A percentile compares a stretch with the other conserved stretches of the same genome.
phyloP scores from a whole-genome alignment of 495 filamentous ascomycete species.

The Podospora australis region DNA sequence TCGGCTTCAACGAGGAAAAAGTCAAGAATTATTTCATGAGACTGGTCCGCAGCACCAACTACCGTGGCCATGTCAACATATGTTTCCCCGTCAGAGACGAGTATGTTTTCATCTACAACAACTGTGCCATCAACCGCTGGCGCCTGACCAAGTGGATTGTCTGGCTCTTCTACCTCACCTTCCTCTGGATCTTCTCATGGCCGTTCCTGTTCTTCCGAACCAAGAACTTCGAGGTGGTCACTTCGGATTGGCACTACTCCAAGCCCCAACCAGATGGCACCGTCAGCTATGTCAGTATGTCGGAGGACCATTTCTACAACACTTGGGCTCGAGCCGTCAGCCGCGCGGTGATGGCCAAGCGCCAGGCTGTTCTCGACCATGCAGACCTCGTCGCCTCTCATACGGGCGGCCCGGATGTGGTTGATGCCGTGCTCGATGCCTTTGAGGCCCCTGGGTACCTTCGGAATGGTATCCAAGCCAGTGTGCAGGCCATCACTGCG shows the following conservation, averaged over 20 bases:
- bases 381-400: constrained; percentile 33
- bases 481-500: constrained; percentile 37
- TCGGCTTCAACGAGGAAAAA: constrained; percentile 43
- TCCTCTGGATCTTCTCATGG: constrained; percentile 58
- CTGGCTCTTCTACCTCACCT: constrained; percentile 54
- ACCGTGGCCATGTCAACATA: constrained; percentile 49
- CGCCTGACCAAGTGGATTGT: constrained; percentile 50
- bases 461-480: constrained; percentile 33
- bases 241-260: constrained; percentile 48
- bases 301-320: constrained; percentile 43
- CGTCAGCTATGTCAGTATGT: constrained; percentile 40
- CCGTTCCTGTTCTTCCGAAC: constrained; percentile 57
- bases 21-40: constrained; percentile 38
- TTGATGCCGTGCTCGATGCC: constrained; percentile 24
- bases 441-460: constrained; percentile 24
- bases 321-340: constrained; percentile 39
- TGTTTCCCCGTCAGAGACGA: constrained; percentile 45
- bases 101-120: constrained; percentile 48
- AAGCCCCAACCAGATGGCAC: constrained; percentile 15
- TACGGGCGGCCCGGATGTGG: constrained; percentile 22
- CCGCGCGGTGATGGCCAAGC: constrained; percentile 36
- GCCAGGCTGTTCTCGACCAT: constrained; percentile 34
- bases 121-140: constrained; percentile 49
- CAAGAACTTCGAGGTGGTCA: constrained; percentile 52
- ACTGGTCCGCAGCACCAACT: constrained; percentile 52